Conservation (phyloP, 192 early-diverging fungal genomes). For the Neocallimastix lanati region DNA sequence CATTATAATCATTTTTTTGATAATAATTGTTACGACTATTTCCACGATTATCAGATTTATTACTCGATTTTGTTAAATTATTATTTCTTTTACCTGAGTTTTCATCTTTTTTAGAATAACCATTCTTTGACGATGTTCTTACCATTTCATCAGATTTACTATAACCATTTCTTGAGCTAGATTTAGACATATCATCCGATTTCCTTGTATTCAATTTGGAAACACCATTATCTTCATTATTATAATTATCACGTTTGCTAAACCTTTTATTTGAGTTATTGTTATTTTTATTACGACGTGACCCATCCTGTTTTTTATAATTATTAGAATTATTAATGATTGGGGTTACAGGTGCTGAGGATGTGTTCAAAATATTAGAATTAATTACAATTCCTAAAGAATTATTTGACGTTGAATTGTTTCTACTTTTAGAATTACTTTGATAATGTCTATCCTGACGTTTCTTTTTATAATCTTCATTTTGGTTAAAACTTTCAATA, state of each 20-base stretch:
- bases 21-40: not conserved
- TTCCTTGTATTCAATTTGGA: not conserved
- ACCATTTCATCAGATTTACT: not conserved
- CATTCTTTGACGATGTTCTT: not conserved
- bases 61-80: too few relatives aligned
- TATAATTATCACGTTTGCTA: not conserved
- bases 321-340: not conserved
- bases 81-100: not conserved
- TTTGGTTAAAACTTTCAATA: not conserved
- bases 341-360: not conserved
- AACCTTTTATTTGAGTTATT: not conserved
- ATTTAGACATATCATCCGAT: not conserved
- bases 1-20: not conserved
- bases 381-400: not conserved
- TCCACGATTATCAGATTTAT: not conserved
- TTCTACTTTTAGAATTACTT: not conserved
- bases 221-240: not conserved
- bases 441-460: not conserved
- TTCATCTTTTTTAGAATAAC: not conserved
- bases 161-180: not conserved
- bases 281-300: not conserved
- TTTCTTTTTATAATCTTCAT: not conserved
- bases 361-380: not conserved
- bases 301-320: not conserved
- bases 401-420: not conserved